These are phyloP conservation scores for Phytophthora fragariae DNA, from an alignment of 352 stramenopile genomes.

Conservation along the genomic window DNA sequence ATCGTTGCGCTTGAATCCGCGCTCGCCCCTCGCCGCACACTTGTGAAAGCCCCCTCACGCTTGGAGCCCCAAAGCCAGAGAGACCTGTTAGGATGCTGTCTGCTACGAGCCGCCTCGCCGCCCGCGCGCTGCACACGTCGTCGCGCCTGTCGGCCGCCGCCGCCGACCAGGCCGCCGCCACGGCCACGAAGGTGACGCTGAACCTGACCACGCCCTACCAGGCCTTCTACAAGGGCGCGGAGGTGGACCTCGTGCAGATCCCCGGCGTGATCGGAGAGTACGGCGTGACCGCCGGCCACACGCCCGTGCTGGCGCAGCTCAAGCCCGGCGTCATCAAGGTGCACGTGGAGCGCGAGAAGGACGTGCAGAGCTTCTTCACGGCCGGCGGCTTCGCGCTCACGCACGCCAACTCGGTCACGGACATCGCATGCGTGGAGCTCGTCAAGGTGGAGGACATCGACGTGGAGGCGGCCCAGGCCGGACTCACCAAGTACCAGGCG, in stretches of 20 bases:
- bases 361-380: constrained; percentile 98
- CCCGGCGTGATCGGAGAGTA: constrained; percentile 97
- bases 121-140: constrained; percentile 71
- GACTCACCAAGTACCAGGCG: constrained; percentile 93
- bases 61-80: constrained; percentile 1
- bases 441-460: constrained; percentile 98
- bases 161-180: constrained; percentile 53
- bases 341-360: constrained; percentile 84
- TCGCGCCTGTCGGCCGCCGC: constrained; percentile 64
- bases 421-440: constrained; percentile 97
- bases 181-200: constrained; percentile 84
- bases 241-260: constrained; percentile 94
- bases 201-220: constrained; percentile 88
- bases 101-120: constrained; percentile 54
- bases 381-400: constrained; percentile 97
- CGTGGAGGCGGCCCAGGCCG: constrained; percentile 81
- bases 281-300: constrained; percentile 97
- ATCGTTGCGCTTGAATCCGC: constrained; percentile 18
- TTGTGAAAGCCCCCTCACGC: constrained; percentile 29
- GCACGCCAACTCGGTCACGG: constrained; percentile 95
- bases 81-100: constrained; percentile 50
- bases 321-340: constrained; percentile 96
- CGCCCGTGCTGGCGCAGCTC: constrained; percentile 96
- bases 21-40: constrained; percentile 24
- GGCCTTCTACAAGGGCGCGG: constrained; percentile 80